Evolutionary conservation across 2,329 filamentous ascomycete genomes (phyloP), one percentile per base, ranked within the genome.

Genomic region (Zymoseptoria brevis): DNA sequence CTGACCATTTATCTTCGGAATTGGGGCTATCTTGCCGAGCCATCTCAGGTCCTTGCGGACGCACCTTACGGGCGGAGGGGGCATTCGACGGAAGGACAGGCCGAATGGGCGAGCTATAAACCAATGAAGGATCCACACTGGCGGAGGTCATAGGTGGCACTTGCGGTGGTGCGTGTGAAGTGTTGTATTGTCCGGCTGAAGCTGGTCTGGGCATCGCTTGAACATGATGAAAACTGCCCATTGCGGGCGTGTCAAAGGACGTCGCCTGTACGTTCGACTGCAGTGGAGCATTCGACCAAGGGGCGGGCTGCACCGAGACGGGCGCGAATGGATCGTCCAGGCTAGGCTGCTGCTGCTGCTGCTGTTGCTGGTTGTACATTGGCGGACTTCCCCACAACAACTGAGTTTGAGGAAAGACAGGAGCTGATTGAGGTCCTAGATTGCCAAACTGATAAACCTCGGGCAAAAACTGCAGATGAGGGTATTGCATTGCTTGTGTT

Each of bases 391-490:
- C 66, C 69, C 69, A 72, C 58, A 81, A 77, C 19, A 82, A 69
- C 55, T 77, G 75, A 48, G 80, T 75, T 56, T 84, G 82, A 30
- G 82, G 79, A 62, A 81, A 79, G 54, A 80, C 77, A 24, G 83
- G 82, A n/a, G 81, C 82, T 8, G 81, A 79, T 54, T 79, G 76
- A 8, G 81, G 77, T 22, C 79, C 81, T n/a, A 78, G 70, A 48
- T 78, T 76, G 22, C 74, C 74, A 61, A 81, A 77, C 50, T 80
- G 79, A 63, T 83, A 81, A 60, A 83, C 73, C 60, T 83, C 81
- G 5, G 82, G 82, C 2, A 83, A 83, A 62, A 82, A 82, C 56
- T 83, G 82, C 26, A 84, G 70, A 58, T 77, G 78, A 4, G 77
- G 75, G 66, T 81, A 82, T 22, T 83, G 75, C 63, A 77, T 71